Base-by-base conservation (phyloP, 345 rosid genomes). In the Carallia brachiata region DNA sequence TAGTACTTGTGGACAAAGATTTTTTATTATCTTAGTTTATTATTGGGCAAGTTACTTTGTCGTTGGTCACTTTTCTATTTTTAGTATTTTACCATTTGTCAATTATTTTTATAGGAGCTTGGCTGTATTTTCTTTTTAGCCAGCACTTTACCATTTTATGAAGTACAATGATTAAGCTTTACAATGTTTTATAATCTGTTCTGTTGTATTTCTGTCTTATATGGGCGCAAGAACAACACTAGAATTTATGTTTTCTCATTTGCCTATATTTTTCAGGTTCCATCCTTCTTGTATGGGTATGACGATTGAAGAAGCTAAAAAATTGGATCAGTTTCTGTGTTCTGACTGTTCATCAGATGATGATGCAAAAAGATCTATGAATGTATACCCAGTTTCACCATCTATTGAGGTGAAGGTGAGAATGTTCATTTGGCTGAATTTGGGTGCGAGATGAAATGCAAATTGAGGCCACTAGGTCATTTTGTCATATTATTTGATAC, bases 271-370 rank as follows among this genome's bases (percentile, higher is more conserved):
- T 50, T 81, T 52, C 79, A 90, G 97, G 97, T 90, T 84, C 71
- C 97, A 90, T 82, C 97, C 97, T 54, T 84, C 90, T 53, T 90
- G 97, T 71, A 86, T 87, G 81, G 97, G 85, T 57, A 89, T 85
- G 94, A 87, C 90, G 1, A 87, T 89, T 48, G 97, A 88, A 66
- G 94, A 89, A 86, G 97, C 97, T 28, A 90, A 87, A 73, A 84
- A 73, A 63, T 82, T 87, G 79, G 97, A 90, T 73, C 88, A 83
- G 78, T 90, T 90, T 79, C 74, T 86, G 27, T 90, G 97, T 64
- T 82, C 87, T 10, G 92, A 89, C 67, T 90, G 97, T 80, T 79
- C 83, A 37, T 79, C 86, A 6, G 91, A 88, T 68, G 89, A 83
- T 32, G 88, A 83, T 73, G 78, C 81, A 59, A 88, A 88, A 76